Conservation (phyloP, 2,329 filamentous ascomycete genomes). For the Hirsutella thompsonii region DNA sequence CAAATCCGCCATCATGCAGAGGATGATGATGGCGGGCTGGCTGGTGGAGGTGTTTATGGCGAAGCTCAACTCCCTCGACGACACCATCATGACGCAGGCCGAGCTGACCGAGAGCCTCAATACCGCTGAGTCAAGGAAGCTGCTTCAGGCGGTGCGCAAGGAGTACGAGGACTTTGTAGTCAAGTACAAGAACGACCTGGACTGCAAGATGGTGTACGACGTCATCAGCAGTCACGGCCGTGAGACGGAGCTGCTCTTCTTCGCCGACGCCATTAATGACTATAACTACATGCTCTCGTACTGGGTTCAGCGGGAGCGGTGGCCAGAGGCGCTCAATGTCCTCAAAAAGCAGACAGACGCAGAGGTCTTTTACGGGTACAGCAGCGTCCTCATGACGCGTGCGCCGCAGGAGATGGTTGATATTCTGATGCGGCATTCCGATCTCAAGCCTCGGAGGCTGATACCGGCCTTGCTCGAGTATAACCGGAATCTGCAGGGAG, state of each 20-base stretch:
- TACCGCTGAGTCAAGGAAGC: slow-evolving; percentile 55
- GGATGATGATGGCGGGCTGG: slow-evolving; percentile 92
- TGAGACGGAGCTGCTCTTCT: slow-evolving; percentile 85
- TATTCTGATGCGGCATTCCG: slow-evolving; percentile 82
- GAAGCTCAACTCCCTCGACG: slow-evolving; percentile 87
- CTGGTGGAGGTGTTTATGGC: slow-evolving; percentile 94
- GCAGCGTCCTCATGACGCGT: slow-evolving; percentile 90
- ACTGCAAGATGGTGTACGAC: slow-evolving; percentile 86
- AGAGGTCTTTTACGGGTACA: slow-evolving; percentile 92
- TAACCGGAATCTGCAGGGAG: slow-evolving; percentile 60
- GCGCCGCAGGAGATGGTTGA: slow-evolving; percentile 80
- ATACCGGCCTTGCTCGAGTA: slow-evolving; percentile 93
- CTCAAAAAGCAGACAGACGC: slow-evolving; percentile 87
- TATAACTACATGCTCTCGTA: slow-evolving; percentile 93
- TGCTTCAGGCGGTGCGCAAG: slow-evolving; percentile 55
- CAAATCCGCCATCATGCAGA: slow-evolving; percentile 78
- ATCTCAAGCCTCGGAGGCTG: slow-evolving; percentile 72
- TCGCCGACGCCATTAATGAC: slow-evolving; percentile 78
- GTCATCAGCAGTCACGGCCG: slow-evolving; percentile 91
- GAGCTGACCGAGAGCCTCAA: slow-evolving; percentile 64
- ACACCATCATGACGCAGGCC: slow-evolving; percentile 81
- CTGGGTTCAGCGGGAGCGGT: slow-evolving; percentile 92
- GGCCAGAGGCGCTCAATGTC: slow-evolving; percentile 75
- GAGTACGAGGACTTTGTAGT: slow-evolving; percentile 84
- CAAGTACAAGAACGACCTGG: slow-evolving; percentile 76